Evolutionary conservation across 2,329 filamentous ascomycete genomes (phyloP).

Genomic region (Scytalidium lignicola): DNA sequence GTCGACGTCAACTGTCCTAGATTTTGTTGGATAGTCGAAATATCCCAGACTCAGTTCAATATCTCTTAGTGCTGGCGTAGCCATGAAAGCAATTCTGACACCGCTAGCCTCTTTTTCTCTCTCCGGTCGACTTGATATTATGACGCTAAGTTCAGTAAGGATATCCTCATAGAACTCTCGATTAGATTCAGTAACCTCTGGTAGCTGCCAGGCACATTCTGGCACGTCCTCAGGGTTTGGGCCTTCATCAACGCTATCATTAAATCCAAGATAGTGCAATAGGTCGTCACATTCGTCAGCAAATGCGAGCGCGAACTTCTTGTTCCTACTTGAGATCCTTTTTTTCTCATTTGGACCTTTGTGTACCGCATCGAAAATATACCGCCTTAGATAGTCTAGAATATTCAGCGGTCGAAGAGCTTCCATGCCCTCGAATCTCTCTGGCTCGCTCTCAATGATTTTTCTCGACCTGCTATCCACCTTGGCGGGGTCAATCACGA

Average conservation of each 20-base stretch:
- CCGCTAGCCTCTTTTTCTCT: constrained; percentile 9
- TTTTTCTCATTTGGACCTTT: constrained; percentile 43
- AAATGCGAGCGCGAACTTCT: constrained; percentile 59
- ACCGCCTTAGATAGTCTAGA: constrained; percentile 51
- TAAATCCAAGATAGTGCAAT: constrained; percentile 54
- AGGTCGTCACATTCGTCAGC: constrained; percentile 55
- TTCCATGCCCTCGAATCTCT: constrained; percentile 43
- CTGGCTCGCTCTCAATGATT: constrained; percentile 44
- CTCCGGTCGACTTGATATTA: constrained; percentile 14
- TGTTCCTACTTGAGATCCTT: constrained; percentile 54
- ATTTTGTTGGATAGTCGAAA: constrained; percentile 21
- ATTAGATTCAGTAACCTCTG: constrained; percentile 20
- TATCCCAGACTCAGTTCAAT: constrained; percentile 24
- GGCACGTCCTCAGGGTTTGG: constrained; percentile 20
- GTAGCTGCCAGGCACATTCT: constrained; percentile 27
- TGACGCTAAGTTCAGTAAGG: constrained; percentile 44
- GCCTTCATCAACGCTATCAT: constrained; percentile 27
- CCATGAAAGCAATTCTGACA: constrained; percentile 5
- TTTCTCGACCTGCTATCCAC: constrained; percentile 49
- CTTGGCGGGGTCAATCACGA: constrained; percentile 48
- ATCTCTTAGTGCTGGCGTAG: constrained; percentile 16
- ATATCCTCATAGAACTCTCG: constrained; percentile 49
- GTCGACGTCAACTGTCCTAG: constrained; percentile 21
- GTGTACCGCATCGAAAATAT: constrained; percentile 48
- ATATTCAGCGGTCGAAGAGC: constrained; percentile 48